phyloP scores from a whole-genome alignment of 2,329 filamentous ascomycete species.

The Aspergillus unguis region DNA sequence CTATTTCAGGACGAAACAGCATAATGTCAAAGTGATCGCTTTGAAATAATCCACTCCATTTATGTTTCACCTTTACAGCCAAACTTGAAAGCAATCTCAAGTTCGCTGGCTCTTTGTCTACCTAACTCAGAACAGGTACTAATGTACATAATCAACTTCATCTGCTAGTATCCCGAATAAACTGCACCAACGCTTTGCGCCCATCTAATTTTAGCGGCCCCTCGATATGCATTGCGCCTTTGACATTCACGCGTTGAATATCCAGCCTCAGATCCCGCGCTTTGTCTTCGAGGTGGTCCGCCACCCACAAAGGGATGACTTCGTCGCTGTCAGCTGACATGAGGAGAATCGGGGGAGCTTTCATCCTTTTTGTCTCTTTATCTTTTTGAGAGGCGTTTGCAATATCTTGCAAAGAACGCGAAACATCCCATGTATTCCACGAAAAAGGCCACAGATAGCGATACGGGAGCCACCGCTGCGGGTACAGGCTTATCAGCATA shows the following conservation, averaged over 20 bases:
- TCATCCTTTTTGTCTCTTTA: not conserved
- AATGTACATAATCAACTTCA: too few relatives aligned
- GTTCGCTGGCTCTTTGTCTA: too few relatives aligned
- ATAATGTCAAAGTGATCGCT: too few relatives aligned
- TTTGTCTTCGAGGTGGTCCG: conserved; percentile 31
- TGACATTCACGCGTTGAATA: conserved; percentile 39
- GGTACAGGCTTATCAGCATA: conserved; percentile 71
- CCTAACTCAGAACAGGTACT: too few relatives aligned
- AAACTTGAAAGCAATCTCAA: too few relatives aligned
- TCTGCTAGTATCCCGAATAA: conserved; percentile 12
- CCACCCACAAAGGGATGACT: conserved; percentile 41
- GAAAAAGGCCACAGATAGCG: conserved; percentile 71
- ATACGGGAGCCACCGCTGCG: conserved; percentile 77
- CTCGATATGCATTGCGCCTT: conserved; percentile 51
- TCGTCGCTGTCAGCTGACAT: conserved; percentile 45
- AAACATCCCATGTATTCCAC: conserved; percentile 56
- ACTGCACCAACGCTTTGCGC: conserved; percentile 35
- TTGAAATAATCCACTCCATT: too few relatives aligned
- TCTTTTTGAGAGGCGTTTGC: conserved; percentile 17
- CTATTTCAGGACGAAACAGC: too few relatives aligned
- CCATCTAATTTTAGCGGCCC: conserved; percentile 45
- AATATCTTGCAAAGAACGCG: conserved; percentile 40
- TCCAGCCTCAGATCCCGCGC: conserved; percentile 35
- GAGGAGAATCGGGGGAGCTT: conserved; percentile 35
- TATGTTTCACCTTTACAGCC: too few relatives aligned